Evolutionary conservation across 148 eudicot genomes (phyloP).

Genomic region (Heliosperma pusillum): DNA sequence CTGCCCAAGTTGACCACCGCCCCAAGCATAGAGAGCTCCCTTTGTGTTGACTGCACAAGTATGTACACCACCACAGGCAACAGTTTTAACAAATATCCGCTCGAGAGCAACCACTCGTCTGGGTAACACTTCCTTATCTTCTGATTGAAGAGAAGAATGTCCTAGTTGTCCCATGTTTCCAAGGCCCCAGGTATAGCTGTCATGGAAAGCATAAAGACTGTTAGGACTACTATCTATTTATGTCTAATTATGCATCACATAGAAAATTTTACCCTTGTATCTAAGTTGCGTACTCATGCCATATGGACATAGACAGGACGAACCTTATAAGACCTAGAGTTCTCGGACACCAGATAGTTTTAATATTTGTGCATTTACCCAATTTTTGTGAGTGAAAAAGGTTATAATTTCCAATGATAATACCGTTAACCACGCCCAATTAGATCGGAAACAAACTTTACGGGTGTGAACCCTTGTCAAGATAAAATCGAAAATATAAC

Average conservation of each 20-base stretch:
- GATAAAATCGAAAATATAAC: background rate
- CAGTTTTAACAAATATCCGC: slow-evolving; percentile 50
- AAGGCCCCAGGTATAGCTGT: slow-evolving; percentile 96
- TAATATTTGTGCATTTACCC: too few relatives aligned
- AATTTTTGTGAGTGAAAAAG: too few relatives aligned
- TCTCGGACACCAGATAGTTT: too few relatives aligned
- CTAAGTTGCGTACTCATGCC: too few relatives aligned
- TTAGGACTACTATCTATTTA: slow-evolving; percentile 2
- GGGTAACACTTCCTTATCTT: slow-evolving; percentile 81
- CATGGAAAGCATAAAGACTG: slow-evolving; percentile 9
- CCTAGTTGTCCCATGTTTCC: slow-evolving; percentile 99
- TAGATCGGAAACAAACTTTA: too few relatives aligned
- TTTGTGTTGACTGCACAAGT: slow-evolving; percentile 81
- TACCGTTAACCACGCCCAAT: too few relatives aligned
- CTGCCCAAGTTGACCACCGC: slow-evolving; percentile 93
- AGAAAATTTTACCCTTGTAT: background rate
- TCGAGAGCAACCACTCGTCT: slow-evolving; percentile 87
- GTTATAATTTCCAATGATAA: too few relatives aligned
- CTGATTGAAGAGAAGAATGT: slow-evolving; percentile 88
- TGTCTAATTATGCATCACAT: background rate
- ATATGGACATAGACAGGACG: too few relatives aligned
- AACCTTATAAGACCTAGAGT: too few relatives aligned
- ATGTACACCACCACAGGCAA: slow-evolving; percentile 96
- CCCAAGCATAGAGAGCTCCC: slow-evolving; percentile 99
- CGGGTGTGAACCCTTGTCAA: background rate